Percentiles rank a stretch among this genome's conserved stretches.
These are phyloP conservation scores for Cyberlindnera misumaiensis DNA, from an alignment of 805 yeast species.

Conservation along the genomic window DNA sequence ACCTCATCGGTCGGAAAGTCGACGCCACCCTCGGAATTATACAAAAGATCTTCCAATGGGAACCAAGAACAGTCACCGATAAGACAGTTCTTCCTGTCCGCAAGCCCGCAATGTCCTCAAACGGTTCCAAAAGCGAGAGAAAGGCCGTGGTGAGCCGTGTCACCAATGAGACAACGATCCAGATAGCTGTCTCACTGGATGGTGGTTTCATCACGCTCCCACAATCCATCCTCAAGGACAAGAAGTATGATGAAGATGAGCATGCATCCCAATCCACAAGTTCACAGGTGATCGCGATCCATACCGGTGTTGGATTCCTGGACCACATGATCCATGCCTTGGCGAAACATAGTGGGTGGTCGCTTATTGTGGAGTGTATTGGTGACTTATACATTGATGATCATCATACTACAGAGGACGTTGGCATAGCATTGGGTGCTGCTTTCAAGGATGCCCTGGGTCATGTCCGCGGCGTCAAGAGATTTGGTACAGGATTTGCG, in stretches of 20 bases:
- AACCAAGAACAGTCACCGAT: too few species aligned
- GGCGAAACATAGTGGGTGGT: constrained; percentile 97
- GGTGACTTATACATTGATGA: constrained; percentile 97
- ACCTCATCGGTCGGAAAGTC: too few species aligned
- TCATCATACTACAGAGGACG: constrained; percentile 95
- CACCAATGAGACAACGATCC: constrained; percentile 93
- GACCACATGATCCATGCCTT: constrained; percentile 98
- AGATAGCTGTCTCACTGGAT: constrained; percentile 73
- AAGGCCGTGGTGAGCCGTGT: constrained; percentile 40
- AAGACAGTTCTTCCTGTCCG: too few species aligned
- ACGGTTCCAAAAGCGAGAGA: constrained; percentile 11
- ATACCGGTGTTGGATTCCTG: constrained; percentile 90
- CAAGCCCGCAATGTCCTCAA: too few species aligned
- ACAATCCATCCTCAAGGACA: constrained; percentile 44
- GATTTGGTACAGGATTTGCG: constrained; percentile 91
- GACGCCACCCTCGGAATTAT: too few species aligned
- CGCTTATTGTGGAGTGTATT: constrained; percentile 76
- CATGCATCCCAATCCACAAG: constrained; percentile 62
- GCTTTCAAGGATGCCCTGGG: constrained; percentile 91
- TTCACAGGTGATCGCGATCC: constrained; percentile 69
- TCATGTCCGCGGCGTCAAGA: constrained; percentile 79
- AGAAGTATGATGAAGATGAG: constrained; percentile 34
- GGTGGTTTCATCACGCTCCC: constrained; percentile 74
- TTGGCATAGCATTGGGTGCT: constrained; percentile 84
- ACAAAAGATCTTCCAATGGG: too few species aligned